These are phyloP conservation scores for Solidago caesia DNA, from an alignment of 129 eudicot species.

Conservation along the genomic window DNA sequence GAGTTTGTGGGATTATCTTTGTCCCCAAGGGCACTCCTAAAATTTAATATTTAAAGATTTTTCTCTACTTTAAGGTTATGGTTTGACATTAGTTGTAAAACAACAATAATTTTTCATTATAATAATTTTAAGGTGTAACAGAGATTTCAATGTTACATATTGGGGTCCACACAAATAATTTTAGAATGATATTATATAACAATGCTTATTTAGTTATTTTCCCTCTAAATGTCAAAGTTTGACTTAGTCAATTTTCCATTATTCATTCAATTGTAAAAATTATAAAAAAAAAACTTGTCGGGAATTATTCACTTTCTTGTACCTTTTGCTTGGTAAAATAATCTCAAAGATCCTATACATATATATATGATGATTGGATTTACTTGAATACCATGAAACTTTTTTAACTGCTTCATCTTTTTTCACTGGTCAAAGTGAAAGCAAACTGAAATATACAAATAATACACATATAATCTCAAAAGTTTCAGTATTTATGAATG, in stretches of 20 bases:
- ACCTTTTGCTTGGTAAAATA: conserved; percentile 35
- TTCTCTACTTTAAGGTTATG: conserved; percentile 34
- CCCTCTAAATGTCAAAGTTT: conserved; percentile 36
- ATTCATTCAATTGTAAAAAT: too few species aligned
- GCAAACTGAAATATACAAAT: conserved; percentile 25
- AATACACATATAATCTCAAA: conserved; percentile 3
- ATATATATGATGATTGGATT: conserved; percentile 13
- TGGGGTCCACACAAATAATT: conserved; percentile 49
- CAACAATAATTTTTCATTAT: conserved; percentile 27
- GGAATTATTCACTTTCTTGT: conserved; percentile 20
- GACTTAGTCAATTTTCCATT: conserved; percentile 37
- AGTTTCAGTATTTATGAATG: conserved; percentile 5
- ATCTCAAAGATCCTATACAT: conserved; percentile 12
- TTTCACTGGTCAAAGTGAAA: conserved; percentile 25
- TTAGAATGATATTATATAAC: conserved; percentile 41
- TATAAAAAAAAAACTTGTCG: too few species aligned
- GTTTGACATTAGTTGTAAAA: conserved; percentile 43
- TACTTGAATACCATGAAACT: background rate
- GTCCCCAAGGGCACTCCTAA: conserved; percentile 36
- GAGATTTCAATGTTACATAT: conserved; percentile 23
- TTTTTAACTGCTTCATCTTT: conserved; percentile 35
- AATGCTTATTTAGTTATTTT: conserved; percentile 32
- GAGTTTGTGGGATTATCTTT: conserved; percentile 54
- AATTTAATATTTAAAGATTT: conserved; percentile 22
- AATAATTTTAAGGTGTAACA: conserved; percentile 20